Evolutionary conservation across 2,329 filamentous ascomycete species (phyloP).

Genomic region (Penicillium sp.): DNA sequence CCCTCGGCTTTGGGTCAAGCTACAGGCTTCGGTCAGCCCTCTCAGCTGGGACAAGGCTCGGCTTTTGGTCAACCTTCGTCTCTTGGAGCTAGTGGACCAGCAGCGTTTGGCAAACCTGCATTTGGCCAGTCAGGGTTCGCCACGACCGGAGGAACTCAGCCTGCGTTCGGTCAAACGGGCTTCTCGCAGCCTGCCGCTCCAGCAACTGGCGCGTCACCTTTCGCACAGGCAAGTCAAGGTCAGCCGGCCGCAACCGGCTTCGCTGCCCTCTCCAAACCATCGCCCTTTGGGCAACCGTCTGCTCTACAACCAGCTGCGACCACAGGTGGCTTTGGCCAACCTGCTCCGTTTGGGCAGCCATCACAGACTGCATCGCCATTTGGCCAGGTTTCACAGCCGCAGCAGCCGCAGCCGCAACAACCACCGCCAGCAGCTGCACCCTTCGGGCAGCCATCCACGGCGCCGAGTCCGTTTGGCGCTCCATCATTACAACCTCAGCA

Average conservation of each 20-base stretch:
- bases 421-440: conserved; percentile 14
- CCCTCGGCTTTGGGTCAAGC: conserved; percentile 20
- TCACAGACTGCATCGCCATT: conserved; percentile 7
- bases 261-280: conserved; percentile 2
- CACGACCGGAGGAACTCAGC: neutral
- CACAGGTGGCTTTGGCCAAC: conserved; percentile 36
- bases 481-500: conserved; percentile 2
- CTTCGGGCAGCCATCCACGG: conserved; percentile 36
- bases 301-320: conserved; percentile 19
- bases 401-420: conserved; percentile 1
- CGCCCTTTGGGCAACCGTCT: conserved; percentile 21
- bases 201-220: conserved; percentile 30
- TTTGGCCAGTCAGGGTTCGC: conserved; percentile 16
- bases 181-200: conserved; percentile 20
- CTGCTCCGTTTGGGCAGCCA: conserved; percentile 23
- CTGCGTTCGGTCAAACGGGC: conserved; percentile 21
- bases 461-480: conserved; percentile 6
- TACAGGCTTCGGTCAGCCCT: conserved; percentile 21
- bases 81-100: conserved; percentile 10
- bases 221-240: conserved; percentile 38
- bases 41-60: conserved; percentile 11
- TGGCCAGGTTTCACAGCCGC: conserved; percentile 10
- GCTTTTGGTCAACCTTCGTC: conserved; percentile 5
- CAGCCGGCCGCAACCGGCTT: conserved; percentile 11
- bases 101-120: conserved; percentile 17